These are phyloP conservation scores for Solanum clarkiae DNA, from an alignment of 257 asterid genomes.

Conservation along the genomic window DNA sequence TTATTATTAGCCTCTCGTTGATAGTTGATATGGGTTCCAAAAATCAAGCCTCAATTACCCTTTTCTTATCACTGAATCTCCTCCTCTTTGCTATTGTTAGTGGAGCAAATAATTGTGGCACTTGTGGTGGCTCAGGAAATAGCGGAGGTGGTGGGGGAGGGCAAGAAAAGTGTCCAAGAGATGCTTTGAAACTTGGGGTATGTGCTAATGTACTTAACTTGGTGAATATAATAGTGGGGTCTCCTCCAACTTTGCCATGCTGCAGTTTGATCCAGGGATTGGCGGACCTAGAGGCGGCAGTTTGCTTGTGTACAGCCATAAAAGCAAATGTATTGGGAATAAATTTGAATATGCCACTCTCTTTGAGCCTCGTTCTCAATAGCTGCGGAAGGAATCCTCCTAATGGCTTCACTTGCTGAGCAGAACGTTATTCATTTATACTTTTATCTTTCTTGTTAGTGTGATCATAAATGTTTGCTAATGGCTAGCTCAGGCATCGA, in stretches of 20 bases:
- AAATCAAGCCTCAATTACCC: neutral
- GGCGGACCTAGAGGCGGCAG: neutral
- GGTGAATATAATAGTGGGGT: conserved; percentile 4
- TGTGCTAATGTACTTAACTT: conserved; percentile 10
- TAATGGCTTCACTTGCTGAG: neutral
- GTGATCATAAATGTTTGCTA: neutral
- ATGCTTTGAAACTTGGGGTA: conserved; percentile 13
- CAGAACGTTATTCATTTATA: neutral
- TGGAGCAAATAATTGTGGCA: neutral
- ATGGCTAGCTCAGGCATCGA: neutral
- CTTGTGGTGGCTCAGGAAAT: neutral
- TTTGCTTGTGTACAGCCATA: neutral
- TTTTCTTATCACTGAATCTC: neutral
- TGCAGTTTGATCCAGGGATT: conserved; percentile 11
- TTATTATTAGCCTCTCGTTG: neutral
- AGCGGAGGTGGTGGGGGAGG: neutral
- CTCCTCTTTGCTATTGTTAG: neutral
- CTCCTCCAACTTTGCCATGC: conserved; percentile 12
- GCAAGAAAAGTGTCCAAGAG: conserved; percentile 5
- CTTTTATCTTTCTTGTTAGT: neutral
- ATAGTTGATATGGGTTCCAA: neutral
- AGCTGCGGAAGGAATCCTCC: neutral
- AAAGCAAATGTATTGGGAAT: neutral
- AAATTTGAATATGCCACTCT: neutral
- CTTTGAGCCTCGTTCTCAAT: neutral